Conservation (phyloP, 2,329 filamentous ascomycete genomes). For the Xylariales sp. region DNA sequence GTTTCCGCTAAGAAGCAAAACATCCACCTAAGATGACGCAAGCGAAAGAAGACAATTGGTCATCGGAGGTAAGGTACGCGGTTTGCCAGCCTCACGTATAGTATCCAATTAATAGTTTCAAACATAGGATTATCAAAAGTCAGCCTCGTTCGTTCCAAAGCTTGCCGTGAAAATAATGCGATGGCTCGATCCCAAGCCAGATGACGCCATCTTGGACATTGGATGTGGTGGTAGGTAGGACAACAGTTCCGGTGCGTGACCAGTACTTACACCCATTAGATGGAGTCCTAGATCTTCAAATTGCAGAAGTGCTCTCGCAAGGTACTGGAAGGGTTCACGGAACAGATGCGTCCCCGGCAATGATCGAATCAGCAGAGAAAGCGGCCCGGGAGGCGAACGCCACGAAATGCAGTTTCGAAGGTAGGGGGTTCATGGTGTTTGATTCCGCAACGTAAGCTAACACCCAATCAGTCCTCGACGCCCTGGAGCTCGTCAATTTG, state of each 20-base stretch:
- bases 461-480: conserved; percentile 39
- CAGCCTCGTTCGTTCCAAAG: conserved; percentile 61
- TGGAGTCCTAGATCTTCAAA: conserved; percentile 52
- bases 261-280: conserved; percentile 33
- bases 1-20: no score
- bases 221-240: conserved; percentile 53
- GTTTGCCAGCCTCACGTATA: no score
- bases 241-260: conserved; percentile 1
- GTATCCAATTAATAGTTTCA: no score
- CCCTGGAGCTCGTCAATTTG: conserved; percentile 31
- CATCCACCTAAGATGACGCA: conserved; percentile 19
- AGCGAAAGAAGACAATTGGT: conserved; percentile 33
- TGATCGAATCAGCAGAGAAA: conserved; percentile 50
- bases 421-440: conserved; percentile 27
- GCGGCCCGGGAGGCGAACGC: conserved; percentile 30
- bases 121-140: conserved; percentile 51
- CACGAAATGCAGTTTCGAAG: conserved; percentile 39
- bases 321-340: conserved; percentile 49
- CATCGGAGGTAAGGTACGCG: conserved; percentile 31
- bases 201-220: conserved; percentile 57
- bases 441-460: neutral
- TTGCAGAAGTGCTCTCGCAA: conserved; percentile 39
- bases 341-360: conserved; percentile 52
- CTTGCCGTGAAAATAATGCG: conserved; percentile 52
- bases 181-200: conserved; percentile 54